These are phyloP conservation scores for Lentinula boryana DNA, from an alignment of 768 basidiomycete genomes.

Conservation along the genomic window DNA sequence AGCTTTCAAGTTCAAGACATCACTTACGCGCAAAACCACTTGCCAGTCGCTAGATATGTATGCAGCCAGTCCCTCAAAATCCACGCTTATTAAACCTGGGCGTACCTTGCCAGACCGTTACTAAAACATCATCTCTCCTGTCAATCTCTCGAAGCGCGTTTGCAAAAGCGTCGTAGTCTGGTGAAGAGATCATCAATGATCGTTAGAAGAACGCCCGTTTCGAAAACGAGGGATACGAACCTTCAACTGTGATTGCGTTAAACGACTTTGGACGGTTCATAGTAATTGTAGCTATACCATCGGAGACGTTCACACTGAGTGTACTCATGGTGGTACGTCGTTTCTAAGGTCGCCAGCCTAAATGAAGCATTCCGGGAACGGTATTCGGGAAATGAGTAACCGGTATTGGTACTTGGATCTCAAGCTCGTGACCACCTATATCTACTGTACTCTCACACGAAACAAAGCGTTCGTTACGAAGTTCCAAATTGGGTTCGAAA, in stretches of 20 bases:
- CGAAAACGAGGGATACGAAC: constrained; percentile 16
- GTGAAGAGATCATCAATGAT: not conserved
- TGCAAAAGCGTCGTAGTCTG: constrained; percentile 62
- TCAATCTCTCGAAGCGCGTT: constrained; percentile 53
- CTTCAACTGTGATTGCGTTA: constrained; percentile 55
- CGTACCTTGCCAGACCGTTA: constrained; percentile 69
- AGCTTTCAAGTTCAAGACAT: not conserved
- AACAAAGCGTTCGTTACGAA: too few species aligned
- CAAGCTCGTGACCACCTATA: too few species aligned
- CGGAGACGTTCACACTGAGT: constrained; percentile 40
- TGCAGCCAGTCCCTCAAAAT: not conserved
- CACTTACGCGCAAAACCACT: constrained; percentile 70
- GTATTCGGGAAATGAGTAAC: not conserved
- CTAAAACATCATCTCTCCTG: constrained; percentile 51
- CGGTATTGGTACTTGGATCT: not conserved
- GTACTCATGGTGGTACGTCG: constrained; percentile 20
- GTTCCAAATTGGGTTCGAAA: too few species aligned
- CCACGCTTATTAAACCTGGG: not conserved
- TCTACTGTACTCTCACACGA: too few species aligned
- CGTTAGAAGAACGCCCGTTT: not conserved
- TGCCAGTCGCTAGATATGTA: constrained; percentile 44
- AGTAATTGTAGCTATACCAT: constrained; percentile 64
- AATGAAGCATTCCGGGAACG: not conserved
- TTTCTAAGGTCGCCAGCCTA: not conserved
- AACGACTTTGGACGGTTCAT: constrained; percentile 53